Percentiles rank a stretch among this genome's conserved stretches.
Conservation (phyloP, 352 stramenopile species). For the Elongisporangium undulatum region DNA sequence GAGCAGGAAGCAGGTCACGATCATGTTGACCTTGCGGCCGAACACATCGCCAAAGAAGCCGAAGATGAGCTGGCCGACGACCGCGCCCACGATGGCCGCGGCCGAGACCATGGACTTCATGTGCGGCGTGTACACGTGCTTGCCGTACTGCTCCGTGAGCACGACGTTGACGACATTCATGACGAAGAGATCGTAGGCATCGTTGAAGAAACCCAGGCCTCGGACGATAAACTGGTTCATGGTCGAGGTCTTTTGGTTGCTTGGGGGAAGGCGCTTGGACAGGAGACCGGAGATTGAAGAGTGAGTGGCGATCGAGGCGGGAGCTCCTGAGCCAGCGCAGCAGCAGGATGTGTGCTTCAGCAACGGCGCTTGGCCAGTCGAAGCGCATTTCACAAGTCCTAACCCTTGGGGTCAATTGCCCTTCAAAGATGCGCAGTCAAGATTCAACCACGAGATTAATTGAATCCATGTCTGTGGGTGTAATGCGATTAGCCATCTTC, state of each 20-base stretch:
- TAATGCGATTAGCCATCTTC: too few relatives aligned
- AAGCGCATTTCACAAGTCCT: not conserved
- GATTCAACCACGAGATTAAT: not conserved
- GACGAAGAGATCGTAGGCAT: conserved; percentile 63
- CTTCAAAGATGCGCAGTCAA: not conserved
- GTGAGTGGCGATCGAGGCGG: not conserved
- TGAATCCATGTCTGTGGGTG: not conserved
- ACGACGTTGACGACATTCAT: conserved; percentile 71
- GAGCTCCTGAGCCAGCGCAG: not conserved
- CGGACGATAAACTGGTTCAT: conserved; percentile 58
- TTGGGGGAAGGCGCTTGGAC: not conserved
- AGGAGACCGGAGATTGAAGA: not conserved
- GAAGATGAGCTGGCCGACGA: conserved; percentile 53
- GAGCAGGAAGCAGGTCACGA: conserved; percentile 41
- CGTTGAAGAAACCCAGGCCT: conserved; percentile 55
- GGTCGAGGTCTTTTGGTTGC: not conserved
- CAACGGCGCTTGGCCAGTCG: too few relatives aligned
- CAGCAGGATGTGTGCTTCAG: not conserved
- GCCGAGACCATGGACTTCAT: conserved; percentile 51
- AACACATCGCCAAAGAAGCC: conserved; percentile 49
- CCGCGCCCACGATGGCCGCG: conserved; percentile 41
- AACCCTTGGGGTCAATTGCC: not conserved
- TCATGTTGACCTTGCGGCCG: conserved; percentile 56
- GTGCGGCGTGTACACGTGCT: conserved; percentile 49
- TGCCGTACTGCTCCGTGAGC: conserved; percentile 52